Evolutionary conservation across 345 rosid species (phyloP).

Genomic region (Corchorus capsularis): DNA sequence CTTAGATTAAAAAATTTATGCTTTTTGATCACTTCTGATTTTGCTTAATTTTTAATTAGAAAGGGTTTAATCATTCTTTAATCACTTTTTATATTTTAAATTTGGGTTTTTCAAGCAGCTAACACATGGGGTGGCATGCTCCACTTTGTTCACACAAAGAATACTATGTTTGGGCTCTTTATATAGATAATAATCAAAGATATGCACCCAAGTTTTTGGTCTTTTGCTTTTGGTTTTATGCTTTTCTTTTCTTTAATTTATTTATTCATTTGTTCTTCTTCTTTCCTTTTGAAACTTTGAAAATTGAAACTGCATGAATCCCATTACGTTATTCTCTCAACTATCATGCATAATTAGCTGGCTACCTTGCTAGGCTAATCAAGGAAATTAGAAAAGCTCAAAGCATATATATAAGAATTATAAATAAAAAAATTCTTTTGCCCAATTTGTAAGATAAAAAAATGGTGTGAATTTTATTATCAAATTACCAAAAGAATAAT

Average conservation of each 20-base stretch:
- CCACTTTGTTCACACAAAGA: conserved; percentile 16
- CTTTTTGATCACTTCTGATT: conserved; percentile 1
- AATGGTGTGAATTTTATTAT: no score
- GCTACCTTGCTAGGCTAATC: background rate
- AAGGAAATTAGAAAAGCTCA: background rate
- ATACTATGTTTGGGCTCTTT: conserved; percentile 11
- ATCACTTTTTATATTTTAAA: background rate
- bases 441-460: background rate
- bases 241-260: background rate
- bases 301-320: background rate
- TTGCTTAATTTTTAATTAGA: background rate
- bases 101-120: conserved; percentile 7
- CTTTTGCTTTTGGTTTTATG: conserved; percentile 5
- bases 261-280: background rate
- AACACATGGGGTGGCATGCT: conserved; percentile 17
- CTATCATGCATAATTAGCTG: background rate
- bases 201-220: background rate
- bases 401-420: no score
- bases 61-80: background rate
- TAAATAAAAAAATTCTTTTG: background rate
- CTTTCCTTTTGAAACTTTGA: background rate
- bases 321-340: background rate
- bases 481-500: no score
- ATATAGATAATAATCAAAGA: background rate
- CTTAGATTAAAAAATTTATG: background rate